Evolutionary conservation across 1,139 yeast genomes (phyloP).

Genomic region (Scheffersomyces stambukii): DNA sequence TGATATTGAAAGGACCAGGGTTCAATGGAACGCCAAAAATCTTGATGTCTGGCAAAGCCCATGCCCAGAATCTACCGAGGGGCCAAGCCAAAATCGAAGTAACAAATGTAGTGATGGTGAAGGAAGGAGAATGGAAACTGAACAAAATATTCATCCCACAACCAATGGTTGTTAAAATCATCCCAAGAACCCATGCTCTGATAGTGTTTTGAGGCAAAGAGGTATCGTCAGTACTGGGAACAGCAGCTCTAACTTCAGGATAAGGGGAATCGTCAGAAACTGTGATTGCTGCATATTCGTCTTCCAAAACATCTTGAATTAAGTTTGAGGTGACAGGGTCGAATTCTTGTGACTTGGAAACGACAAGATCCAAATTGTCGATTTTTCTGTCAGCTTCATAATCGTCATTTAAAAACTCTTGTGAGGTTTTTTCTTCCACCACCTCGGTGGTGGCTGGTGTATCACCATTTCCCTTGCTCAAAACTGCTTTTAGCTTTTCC

Average conservation of each 20-base stretch:
- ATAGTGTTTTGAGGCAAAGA: slow-evolving; percentile 55
- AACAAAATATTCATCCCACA: slow-evolving; percentile 59
- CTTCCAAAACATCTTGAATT: slow-evolving; percentile 23
- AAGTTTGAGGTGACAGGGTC: slow-evolving; percentile 33
- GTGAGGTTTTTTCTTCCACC: no score
- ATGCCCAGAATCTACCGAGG: slow-evolving; percentile 50
- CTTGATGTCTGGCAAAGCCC: slow-evolving; percentile 38
- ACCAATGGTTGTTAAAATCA: slow-evolving; percentile 55
- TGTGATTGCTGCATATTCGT: slow-evolving; percentile 39
- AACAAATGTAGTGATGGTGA: slow-evolving; percentile 51
- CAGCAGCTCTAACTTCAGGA: slow-evolving; percentile 69
- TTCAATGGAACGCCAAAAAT: slow-evolving; percentile 45
- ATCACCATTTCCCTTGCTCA: no score
- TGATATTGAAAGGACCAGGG: slow-evolving; percentile 62
- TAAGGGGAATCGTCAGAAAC: slow-evolving; percentile 58
- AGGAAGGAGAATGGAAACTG: slow-evolving; percentile 54
- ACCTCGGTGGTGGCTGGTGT: no score
- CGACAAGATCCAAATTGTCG: slow-evolving; percentile 16
- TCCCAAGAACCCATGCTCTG: slow-evolving; percentile 57
- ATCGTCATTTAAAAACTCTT: slow-evolving; percentile 15
- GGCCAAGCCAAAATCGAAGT: slow-evolving; percentile 64
- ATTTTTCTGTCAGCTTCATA: slow-evolving; percentile 19
- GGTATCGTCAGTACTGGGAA: slow-evolving; percentile 57
- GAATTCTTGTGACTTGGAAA: slow-evolving; percentile 31
- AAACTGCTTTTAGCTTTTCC: no score